These are phyloP conservation scores for Rhododendron kiyosumense DNA, from an alignment of 148 eudicot species.

Conservation along the genomic window DNA sequence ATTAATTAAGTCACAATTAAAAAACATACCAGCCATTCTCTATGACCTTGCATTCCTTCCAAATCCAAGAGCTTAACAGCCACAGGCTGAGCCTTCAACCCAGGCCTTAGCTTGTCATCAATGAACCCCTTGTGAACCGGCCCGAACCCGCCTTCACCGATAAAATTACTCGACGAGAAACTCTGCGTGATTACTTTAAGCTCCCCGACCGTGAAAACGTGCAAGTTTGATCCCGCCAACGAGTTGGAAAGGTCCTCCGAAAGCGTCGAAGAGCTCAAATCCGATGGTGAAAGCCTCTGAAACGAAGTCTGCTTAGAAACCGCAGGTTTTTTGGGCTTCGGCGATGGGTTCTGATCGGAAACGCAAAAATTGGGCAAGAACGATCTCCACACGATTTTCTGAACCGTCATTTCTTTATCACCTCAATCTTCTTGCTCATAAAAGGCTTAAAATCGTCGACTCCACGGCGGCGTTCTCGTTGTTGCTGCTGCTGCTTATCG, in stretches of 20 bases:
- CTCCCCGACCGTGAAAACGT: constrained; percentile 61
- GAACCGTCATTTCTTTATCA: constrained; percentile 9
- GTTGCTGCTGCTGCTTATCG: not conserved
- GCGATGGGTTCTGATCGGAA: constrained; percentile 13
- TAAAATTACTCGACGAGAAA: constrained; percentile 61
- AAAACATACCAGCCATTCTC: constrained; percentile 77
- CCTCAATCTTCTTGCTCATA: not conserved
- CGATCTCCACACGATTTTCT: constrained; percentile 32
- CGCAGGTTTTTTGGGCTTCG: constrained; percentile 10
- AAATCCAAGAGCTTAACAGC: constrained; percentile 88
- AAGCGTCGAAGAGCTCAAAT: constrained; percentile 48
- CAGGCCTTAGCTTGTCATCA: constrained; percentile 70
- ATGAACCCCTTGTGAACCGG: constrained; percentile 92
- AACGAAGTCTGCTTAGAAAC: constrained; percentile 25
- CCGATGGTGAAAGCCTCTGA: constrained; percentile 35
- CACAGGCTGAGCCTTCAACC: constrained; percentile 80
- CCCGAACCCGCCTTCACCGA: constrained; percentile 97
- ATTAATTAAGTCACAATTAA: not conserved
- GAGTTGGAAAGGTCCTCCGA: constrained; percentile 67
- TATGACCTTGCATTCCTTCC: constrained; percentile 81
- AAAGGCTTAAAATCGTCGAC: not conserved
- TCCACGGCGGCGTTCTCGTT: not conserved
- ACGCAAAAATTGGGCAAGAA: constrained; percentile 32
- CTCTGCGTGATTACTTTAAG: constrained; percentile 67
- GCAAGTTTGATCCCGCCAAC: constrained; percentile 54